Conservation (phyloP, 129 eudicot species). For the Pseudognaphalium luteoalbum region DNA sequence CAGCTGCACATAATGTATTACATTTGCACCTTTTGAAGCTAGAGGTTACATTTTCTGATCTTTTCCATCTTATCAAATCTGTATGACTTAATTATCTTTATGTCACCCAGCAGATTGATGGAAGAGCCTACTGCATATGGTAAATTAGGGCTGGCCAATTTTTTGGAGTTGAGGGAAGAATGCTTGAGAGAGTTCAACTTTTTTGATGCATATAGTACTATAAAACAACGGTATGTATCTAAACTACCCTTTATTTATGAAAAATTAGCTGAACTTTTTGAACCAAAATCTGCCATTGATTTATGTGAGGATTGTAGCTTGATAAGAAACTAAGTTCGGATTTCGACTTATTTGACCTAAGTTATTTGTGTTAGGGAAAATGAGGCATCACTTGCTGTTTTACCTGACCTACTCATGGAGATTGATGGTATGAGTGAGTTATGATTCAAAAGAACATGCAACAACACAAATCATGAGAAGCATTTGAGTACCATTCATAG, state of each 20-base stretch:
- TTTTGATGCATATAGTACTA: constrained; percentile 87
- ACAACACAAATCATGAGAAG: no score
- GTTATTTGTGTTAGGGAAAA: constrained; percentile 57
- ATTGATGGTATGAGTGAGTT: constrained; percentile 92
- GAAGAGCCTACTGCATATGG: constrained; percentile 99
- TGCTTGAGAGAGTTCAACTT: constrained; percentile 95
- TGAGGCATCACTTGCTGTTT: constrained; percentile 97
- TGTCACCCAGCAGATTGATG: constrained; percentile 46
- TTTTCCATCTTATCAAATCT: no score
- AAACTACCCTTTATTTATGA: no score
- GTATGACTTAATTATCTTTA: no score
- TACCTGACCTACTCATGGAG: constrained; percentile 84
- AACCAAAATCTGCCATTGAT: no score
- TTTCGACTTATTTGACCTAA: background rate
- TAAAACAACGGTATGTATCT: constrained; percentile 71
- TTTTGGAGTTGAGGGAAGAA: constrained; percentile 90
- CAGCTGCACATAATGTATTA: background rate
- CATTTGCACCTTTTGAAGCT: no score
- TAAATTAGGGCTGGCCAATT: constrained; percentile 89
- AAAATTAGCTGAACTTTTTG: no score
- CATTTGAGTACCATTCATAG: no score
- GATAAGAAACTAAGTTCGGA: background rate
- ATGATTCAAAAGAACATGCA: background rate
- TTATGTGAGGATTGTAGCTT: no score
- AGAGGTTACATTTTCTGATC: no score